Evolutionary conservation across 139 green algal genomes (phyloP).

Genomic region (Asterochloris sp.): DNA sequence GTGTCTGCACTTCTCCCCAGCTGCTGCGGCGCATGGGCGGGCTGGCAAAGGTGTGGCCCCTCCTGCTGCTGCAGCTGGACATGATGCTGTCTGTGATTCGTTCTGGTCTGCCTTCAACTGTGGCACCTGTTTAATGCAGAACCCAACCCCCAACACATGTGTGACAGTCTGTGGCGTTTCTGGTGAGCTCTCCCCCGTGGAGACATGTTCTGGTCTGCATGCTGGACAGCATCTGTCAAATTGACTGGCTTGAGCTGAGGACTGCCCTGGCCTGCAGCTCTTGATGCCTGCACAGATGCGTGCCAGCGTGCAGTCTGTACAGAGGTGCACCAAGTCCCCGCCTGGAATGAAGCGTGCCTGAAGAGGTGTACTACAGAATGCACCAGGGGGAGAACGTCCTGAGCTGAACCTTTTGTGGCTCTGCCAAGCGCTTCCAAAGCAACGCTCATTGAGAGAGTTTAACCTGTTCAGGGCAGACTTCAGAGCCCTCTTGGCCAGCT

Average conservation of each 20-base stretch:
- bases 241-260: background rate
- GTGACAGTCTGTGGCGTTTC: conserved; percentile 92
- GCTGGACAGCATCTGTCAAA: background rate
- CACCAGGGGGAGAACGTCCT: conserved; percentile 34
- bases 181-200: conserved; percentile 15
- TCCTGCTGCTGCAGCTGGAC: background rate
- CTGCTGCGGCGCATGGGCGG: conserved; percentile 77
- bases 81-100: background rate
- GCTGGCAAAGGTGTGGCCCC: conserved; percentile 62
- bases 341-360: conserved; percentile 91
- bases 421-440: background rate
- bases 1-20: conserved; percentile 86
- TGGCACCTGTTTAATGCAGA: conserved; percentile 41
- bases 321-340: conserved; percentile 88
- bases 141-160: conserved; percentile 82
- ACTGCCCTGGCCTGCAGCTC: conserved; percentile 31
- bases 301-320: conserved; percentile 83
- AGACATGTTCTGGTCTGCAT: background rate
- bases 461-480: background rate
- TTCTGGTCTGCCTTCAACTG: background rate
- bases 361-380: conserved; percentile 84
- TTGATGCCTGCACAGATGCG: conserved; percentile 89
- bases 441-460: background rate
- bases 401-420: background rate
- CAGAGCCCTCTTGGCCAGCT: background rate